Conservation (phyloP, 768 basidiomycete genomes). For the Tulasnella sp. region DNA sequence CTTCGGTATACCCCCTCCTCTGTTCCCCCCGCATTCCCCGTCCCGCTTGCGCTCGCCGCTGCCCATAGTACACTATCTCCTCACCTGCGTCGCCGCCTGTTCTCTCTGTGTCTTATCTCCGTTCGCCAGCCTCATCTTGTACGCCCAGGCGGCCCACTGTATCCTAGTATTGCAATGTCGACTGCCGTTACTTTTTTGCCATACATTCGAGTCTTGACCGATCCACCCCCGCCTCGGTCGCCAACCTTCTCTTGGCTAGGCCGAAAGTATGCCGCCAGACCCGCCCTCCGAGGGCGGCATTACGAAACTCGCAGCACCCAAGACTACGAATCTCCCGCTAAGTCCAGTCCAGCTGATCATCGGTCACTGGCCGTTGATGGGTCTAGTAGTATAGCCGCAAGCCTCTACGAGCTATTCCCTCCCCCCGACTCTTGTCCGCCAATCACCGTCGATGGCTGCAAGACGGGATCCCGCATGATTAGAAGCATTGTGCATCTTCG, state of each 20-base stretch:
- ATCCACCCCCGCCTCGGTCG: background rate
- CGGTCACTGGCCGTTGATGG: background rate
- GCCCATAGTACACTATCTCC: constrained; percentile 3
- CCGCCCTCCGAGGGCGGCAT: background rate
- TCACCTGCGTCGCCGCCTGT: background rate
- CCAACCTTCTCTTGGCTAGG: background rate
- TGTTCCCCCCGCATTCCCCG: background rate
- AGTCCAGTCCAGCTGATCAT: background rate
- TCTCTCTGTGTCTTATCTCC: constrained; percentile 4
- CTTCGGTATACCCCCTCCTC: background rate
- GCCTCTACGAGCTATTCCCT: background rate
- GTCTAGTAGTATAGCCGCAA: background rate
- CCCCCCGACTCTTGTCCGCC: background rate
- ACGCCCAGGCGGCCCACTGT: constrained; percentile 14
- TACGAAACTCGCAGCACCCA: too few relatives aligned
- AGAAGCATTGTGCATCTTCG: background rate
- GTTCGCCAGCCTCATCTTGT: background rate
- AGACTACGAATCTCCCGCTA: background rate
- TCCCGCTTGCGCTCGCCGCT: background rate
- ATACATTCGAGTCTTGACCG: background rate
- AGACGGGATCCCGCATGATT: background rate
- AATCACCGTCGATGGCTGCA: background rate
- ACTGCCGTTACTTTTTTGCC: background rate
- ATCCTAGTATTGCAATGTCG: constrained; percentile 15
- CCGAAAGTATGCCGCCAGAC: background rate